A percentile compares a stretch with the other conserved stretches of the same genome.
phyloP scores from a whole-genome alignment of 1,284 basidiomycete species.

The Rhizoctonia solani region DNA sequence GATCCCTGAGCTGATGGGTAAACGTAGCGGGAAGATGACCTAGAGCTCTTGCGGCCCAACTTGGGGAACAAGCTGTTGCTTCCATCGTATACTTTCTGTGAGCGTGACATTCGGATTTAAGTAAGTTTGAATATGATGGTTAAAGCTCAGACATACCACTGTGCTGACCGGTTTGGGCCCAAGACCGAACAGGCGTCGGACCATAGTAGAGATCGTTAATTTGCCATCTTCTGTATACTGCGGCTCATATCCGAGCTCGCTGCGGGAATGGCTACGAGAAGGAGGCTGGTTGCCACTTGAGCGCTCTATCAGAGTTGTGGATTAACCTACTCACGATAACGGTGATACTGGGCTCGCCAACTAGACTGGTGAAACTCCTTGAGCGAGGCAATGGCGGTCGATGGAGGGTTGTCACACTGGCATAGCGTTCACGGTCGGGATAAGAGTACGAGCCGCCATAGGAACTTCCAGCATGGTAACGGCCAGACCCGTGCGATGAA shows the following conservation, averaged over 20 bases:
- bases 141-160: conserved; percentile 5
- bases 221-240: conserved; percentile 29
- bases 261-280: conserved; percentile 10
- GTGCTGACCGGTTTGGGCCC: conserved; percentile 6
- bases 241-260: conserved; percentile 17
- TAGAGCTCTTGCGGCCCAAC: conserved; percentile 2
- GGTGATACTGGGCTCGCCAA: conserved; percentile 25
- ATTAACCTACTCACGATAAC: conserved; percentile 6
- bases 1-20: conserved; percentile 7
- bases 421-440: conserved; percentile 29
- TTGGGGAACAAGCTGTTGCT: conserved; percentile 24
- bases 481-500: conserved; percentile 20
- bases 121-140: neutral
- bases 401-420: conserved; percentile 26
- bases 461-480: conserved; percentile 26
- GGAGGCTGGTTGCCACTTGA: conserved; percentile 12
- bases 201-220: conserved; percentile 11
- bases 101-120: neutral
- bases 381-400: conserved; percentile 23
- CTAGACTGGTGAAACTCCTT: conserved; percentile 17
- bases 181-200: conserved; percentile 21
- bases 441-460: conserved; percentile 29
- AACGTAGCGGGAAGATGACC: conserved; percentile 4
- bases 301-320: neutral
- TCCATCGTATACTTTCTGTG: conserved; percentile 21